Percentiles rank a stretch among this genome's conserved stretches.
phyloP scores from a whole-genome alignment of 1,284 basidiomycete genomes.

The Malassezia yamatoensis region DNA sequence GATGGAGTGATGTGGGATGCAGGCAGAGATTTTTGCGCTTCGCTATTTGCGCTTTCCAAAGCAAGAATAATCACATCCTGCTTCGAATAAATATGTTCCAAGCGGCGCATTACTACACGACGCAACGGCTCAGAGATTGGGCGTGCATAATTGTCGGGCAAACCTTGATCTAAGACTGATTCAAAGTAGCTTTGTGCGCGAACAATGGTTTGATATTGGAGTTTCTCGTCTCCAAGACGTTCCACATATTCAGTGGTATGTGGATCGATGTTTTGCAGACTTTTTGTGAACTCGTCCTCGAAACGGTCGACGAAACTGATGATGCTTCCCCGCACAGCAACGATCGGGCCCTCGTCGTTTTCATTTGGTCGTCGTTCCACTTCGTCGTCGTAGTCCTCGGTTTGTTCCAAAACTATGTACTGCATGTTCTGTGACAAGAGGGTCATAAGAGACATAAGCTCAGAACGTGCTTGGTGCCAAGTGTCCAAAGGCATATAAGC shows the following conservation, averaged over 20 bases:
- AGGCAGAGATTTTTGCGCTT: conserved; percentile 39
- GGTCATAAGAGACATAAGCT: conserved; percentile 75
- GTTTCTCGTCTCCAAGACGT: conserved; percentile 71
- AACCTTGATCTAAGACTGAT: conserved; percentile 19
- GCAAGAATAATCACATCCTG: conserved; percentile 82
- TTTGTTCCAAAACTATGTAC: conserved; percentile 71
- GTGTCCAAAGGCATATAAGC: conserved; percentile 83
- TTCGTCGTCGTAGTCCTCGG: conserved; percentile 85
- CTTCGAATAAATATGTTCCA: conserved; percentile 97
- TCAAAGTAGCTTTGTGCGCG: conserved; percentile 77
- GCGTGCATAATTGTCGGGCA: conserved; percentile 6
- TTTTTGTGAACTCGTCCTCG: conserved; percentile 97
- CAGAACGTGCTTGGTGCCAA: conserved; percentile 75
- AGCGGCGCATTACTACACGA: conserved; percentile 80
- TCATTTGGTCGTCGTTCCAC: conserved; percentile 67
- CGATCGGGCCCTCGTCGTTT: conserved; percentile 42
- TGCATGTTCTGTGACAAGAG: conserved; percentile 62
- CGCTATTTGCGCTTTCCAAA: conserved; percentile 57
- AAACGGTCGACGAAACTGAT: conserved; percentile 74
- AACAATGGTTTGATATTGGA: conserved; percentile 83
- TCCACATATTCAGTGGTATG: conserved; percentile 98
- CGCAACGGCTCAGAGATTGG: conserved; percentile 26
- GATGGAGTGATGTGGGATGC: conserved; percentile 22
- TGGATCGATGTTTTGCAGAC: conserved; percentile 94
- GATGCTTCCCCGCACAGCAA: conserved; percentile 43